phyloP scores from a whole-genome alignment of 164 flowering plant species.

The Saururus chinensis region DNA sequence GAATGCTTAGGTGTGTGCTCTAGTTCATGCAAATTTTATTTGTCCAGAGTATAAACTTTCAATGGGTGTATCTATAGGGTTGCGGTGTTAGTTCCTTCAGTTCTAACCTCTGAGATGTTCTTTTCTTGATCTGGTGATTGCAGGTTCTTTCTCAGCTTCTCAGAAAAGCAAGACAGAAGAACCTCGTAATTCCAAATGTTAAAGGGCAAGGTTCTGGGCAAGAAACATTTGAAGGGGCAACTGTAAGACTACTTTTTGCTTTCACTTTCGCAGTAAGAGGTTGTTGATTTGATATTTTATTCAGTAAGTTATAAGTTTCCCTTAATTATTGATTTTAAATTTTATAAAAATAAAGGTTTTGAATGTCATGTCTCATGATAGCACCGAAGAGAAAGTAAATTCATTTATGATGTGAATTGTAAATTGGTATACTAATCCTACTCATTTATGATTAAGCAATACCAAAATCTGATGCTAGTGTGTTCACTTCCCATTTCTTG shows the following conservation, averaged over 20 bases:
- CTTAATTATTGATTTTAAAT: no score
- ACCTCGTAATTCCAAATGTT: slow-evolving; percentile 77
- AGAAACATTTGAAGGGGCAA: slow-evolving; percentile 97
- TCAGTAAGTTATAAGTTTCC: neutral
- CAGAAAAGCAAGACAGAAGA: slow-evolving; percentile 85
- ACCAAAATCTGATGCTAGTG: no score
- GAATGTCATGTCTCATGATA: neutral
- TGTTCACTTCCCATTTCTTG: no score
- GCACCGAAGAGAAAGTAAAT: neutral
- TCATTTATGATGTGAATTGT: no score
- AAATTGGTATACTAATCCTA: no score
- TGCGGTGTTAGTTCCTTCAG: neutral
- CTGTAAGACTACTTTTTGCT: slow-evolving; percentile 41
- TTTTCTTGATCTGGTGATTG: neutral
- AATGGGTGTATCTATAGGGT: no score
- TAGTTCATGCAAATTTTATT: no score
- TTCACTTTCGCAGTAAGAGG: neutral
- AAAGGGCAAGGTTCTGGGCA: slow-evolving; percentile 89
- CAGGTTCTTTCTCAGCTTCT: slow-evolving; percentile 99
- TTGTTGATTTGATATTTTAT: neutral
- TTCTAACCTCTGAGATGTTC: neutral
- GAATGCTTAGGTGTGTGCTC: neutral
- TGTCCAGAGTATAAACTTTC: no score
- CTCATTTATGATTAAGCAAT: no score
- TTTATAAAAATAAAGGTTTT: no score